These are phyloP conservation scores for Aaosphaeria pasadenensis DNA, from an alignment of 2,329 filamentous ascomycete genomes.

Conservation along the genomic window DNA sequence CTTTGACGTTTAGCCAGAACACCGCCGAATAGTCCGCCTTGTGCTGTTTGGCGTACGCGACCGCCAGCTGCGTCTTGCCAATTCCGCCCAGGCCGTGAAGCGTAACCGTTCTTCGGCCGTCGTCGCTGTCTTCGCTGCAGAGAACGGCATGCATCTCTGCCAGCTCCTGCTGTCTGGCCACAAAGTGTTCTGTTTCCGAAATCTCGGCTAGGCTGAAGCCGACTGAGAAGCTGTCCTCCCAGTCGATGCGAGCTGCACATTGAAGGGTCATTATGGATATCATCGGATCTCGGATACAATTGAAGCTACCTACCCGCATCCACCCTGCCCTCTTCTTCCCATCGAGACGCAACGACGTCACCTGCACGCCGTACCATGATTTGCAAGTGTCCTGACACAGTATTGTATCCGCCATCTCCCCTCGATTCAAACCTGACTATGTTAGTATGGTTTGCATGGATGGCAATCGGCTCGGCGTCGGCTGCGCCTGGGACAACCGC, in stretches of 20 bases:
- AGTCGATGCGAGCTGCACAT: too few species aligned
- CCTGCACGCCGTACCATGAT: conserved; percentile 13
- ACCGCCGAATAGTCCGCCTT: conserved; percentile 5
- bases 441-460: conserved; percentile 31
- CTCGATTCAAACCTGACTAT: conserved; percentile 32
- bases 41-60: conserved; percentile 7
- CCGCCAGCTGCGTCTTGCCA: conserved; percentile 12
- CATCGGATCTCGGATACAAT: background rate
- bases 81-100: conserved; percentile 14
- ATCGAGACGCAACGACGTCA: conserved; percentile 5
- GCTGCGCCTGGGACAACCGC: conserved; percentile 34
- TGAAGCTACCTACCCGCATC: conserved; percentile 12
- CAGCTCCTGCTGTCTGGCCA: conserved; percentile 28
- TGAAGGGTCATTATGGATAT: too few species aligned
- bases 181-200: conserved; percentile 25
- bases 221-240: conserved; percentile 23
- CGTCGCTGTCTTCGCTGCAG: conserved; percentile 15
- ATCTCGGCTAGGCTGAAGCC: conserved; percentile 23
- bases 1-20: conserved; percentile 13
- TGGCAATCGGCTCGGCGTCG: conserved; percentile 30
- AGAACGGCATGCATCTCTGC: conserved; percentile 24
- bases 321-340: conserved; percentile 9
- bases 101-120: conserved; percentile 22
- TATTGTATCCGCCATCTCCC: conserved; percentile 17
- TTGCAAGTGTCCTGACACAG: conserved; percentile 13